These are phyloP conservation scores for Podospora comata DNA, from an alignment of 495 filamentous ascomycete genomes.

Conservation along the genomic window DNA sequence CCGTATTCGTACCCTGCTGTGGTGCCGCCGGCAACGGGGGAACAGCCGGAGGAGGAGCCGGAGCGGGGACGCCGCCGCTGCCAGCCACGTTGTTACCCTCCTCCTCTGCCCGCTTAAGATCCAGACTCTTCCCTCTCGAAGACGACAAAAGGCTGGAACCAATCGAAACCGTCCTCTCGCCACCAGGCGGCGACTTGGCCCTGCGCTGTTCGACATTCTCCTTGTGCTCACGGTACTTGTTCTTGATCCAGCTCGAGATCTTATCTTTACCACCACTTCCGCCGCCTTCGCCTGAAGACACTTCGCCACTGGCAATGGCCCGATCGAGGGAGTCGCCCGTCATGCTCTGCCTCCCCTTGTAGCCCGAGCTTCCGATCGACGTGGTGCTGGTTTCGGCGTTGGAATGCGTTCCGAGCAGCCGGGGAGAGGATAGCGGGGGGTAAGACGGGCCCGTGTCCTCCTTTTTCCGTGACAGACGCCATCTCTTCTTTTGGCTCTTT, in stretches of 20 bases:
- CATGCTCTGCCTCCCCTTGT: constrained; percentile 51
- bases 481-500: constrained; percentile 65
- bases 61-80: constrained; percentile 8
- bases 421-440: constrained; percentile 45
- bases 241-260: constrained; percentile 79
- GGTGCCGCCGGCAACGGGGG: background rate
- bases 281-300: constrained; percentile 39
- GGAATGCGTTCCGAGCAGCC: constrained; percentile 55
- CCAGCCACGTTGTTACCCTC: constrained; percentile 28
- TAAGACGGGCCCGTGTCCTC: constrained; percentile 41
- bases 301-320: constrained; percentile 32
- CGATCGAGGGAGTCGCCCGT: constrained; percentile 54
- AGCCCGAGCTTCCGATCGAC: constrained; percentile 59
- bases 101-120: constrained; percentile 36
- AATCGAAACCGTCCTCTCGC: constrained; percentile 29
- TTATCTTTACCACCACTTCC: constrained; percentile 56
- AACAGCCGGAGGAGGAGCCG: background rate
- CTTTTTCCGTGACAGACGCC: constrained; percentile 69
- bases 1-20: background rate
- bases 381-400: constrained; percentile 67
- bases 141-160: constrained; percentile 27
- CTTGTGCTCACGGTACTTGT: constrained; percentile 75
- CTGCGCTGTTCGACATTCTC: constrained; percentile 60
- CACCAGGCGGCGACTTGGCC: constrained; percentile 44
- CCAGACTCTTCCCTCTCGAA: constrained; percentile 42